Base-by-base conservation (phyloP, 768 basidiomycete genomes). In the Phlebiopsis flavidoalba region DNA sequence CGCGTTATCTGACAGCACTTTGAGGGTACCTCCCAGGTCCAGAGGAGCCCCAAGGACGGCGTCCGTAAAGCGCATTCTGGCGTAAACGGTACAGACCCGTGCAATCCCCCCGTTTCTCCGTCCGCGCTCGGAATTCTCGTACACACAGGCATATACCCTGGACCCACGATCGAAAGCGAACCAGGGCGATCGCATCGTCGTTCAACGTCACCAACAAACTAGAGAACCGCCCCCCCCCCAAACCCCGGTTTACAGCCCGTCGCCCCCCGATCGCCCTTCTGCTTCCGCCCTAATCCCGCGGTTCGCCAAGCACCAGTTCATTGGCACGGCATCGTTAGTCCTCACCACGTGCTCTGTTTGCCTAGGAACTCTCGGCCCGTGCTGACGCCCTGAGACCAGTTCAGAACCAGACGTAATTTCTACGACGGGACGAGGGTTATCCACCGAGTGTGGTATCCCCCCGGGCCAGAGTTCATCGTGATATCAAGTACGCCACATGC, bases 401-500 rank as follows among this genome's bases (percentile, higher is more conserved):
- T 72, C 79, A 76, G 63, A 79, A 79, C 57, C 72, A 76, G 36
- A 81, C 81, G 1, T 31, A 77, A 77, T 57, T 80, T 73, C 62
- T 80, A 77, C 65, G 82, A 83, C 55, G 82, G 82, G 1, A 75
- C 0, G 69, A 66, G 11, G 77, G 75, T 10, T 74, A 31, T 31
- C 82, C 50, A 79, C 81, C 0, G 76, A 83, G 65, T 83, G 83
- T 63, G 78, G 78, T 11, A 83, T 83, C 31, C 81, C 82, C 19
- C 75, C 81, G 4, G 80, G 80, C 21, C 70, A 74, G 63, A 76
- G 75, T 57, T 71, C 80, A 61, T 72, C 71, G 3, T 77, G n/a
- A 4, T 77, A 77, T 76, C 68, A 75, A 74, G 70, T 71, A 31
- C 5, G 59, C 8, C 7, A 22, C 22, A 21, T 8, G n/a, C 26